Evolutionary conservation across 768 basidiomycete genomes (phyloP).

Genomic region (Calocera viscosa): DNA sequence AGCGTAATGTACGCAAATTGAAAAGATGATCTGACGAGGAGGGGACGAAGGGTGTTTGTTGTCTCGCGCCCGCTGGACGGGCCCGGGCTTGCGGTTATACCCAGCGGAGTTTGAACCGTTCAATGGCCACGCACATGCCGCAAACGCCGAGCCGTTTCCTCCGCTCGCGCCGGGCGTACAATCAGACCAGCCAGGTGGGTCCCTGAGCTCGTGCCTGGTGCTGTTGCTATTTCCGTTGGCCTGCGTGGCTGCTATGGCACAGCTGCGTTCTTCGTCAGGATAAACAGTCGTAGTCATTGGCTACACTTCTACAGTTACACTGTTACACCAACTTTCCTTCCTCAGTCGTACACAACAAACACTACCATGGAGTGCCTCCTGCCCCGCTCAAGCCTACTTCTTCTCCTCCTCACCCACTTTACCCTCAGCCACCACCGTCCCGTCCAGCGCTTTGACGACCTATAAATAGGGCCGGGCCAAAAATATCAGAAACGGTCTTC

Average conservation of each 20-base stretch:
- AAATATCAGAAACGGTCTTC: neutral
- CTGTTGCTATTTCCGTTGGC: too few species aligned
- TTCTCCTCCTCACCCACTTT: conserved; percentile 22
- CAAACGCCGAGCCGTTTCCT: neutral
- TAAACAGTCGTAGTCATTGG: neutral
- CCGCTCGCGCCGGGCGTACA: neutral
- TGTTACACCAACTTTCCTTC: neutral
- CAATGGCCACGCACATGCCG: neutral
- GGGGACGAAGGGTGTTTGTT: conserved; percentile 10
- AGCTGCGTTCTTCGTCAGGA: too few species aligned
- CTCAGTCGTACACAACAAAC: neutral
- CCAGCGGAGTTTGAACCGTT: conserved; percentile 9
- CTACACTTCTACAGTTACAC: neutral
- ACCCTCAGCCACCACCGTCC: conserved; percentile 28
- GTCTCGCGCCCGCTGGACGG: conserved; percentile 17
- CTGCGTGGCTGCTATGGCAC: too few species aligned
- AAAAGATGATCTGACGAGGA: neutral
- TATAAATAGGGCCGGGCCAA: conserved; percentile 9
- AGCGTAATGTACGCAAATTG: conserved; percentile 11
- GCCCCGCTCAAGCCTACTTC: neutral
- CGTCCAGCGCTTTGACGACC: conserved; percentile 30
- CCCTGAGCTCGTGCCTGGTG: too few species aligned
- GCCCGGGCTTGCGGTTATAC: conserved; percentile 15
- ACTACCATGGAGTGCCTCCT: too few species aligned
- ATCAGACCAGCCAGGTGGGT: too few species aligned